These are phyloP conservation scores for Moricandia arvensis DNA, from an alignment of 345 rosid species.

Conservation along the genomic window DNA sequence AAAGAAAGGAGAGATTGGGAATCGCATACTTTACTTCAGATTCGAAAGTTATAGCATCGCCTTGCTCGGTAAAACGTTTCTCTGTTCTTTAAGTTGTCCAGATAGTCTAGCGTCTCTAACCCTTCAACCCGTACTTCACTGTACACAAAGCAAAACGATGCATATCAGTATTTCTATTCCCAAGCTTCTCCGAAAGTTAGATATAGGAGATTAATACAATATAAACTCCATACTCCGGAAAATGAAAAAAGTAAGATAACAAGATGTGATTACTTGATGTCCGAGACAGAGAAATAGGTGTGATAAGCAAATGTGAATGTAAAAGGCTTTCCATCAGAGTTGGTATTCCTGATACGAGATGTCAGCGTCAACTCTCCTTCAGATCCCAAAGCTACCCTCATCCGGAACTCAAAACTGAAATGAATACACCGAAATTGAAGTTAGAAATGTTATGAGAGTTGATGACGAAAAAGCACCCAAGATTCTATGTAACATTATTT, in stretches of 20 bases:
- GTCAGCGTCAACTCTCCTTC: conserved; percentile 82
- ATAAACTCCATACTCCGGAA: not conserved
- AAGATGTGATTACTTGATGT: conserved; percentile 32
- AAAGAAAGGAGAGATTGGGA: not conserved
- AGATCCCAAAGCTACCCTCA: conserved; percentile 77
- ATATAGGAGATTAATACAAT: not conserved
- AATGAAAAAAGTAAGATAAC: not conserved
- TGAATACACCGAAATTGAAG: conserved; percentile 1
- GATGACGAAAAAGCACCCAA: not conserved
- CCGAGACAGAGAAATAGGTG: conserved; percentile 89
- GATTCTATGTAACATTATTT: not conserved
- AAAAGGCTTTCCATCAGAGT: conserved; percentile 80
- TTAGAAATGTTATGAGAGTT: conserved; percentile 4
- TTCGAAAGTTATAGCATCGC: conserved; percentile 93
- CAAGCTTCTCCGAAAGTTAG: not conserved
- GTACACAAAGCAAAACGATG: conserved; percentile 32
- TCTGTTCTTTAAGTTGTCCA: conserved; percentile 79
- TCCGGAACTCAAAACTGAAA: conserved; percentile 77
- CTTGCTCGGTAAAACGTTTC: conserved; percentile 88
- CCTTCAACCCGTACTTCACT: conserved; percentile 99
- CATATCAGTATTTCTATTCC: not conserved
- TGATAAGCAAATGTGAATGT: conserved; percentile 93
- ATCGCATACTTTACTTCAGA: conserved; percentile 54
- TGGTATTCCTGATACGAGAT: conserved; percentile 82
- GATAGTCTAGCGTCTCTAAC: conserved; percentile 85